Base-by-base conservation (phyloP, 805 yeast species). In the Suhomyces sp. region DNA sequence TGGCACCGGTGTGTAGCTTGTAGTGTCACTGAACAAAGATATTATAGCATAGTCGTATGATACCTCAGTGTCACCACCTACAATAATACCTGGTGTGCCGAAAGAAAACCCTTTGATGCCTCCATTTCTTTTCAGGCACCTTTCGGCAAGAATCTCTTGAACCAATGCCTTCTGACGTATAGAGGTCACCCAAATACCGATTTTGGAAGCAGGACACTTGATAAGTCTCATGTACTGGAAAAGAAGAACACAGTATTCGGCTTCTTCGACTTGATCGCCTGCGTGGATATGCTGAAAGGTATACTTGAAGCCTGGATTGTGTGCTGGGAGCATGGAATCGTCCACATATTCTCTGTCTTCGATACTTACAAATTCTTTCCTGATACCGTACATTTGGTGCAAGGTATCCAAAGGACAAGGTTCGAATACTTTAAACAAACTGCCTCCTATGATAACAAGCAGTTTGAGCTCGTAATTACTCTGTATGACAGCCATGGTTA, bases 191-290 rank as follows among this genome's bases (percentile, higher is more conserved):
- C 76, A 56, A 8, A 85, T 72, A 17, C 71, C 66, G 17, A 84
- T 72, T 19, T 60, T 60, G 0, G 61, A 54, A 1, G 59, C 40
- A 0, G 79, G 70, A 53, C 80, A 81, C 0, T 81, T 82, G 19
- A 74, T 49, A 3, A 73, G 54, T 5, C 78, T 58, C 76, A 84
- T 65, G 52, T 79, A 81, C 63, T 73, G 74, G 57, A 68, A 81
- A 6, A 81, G 54, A 0, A 68, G 64, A 13, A 79, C 79, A 15
- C 76, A 68, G 52, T 66, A 77, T 54, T 79, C 81, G 0, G 84
- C 85, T 56, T 82, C 64, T 48, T 59, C 64, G 13, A 63, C 48
- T 13, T 56, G 57, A 24, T 48, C 52, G 1, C 26, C 46, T 1
- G 55, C 60, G 8, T 50, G 24, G 2, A 64, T 48, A n/a, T 48